A percentile compares a stretch with the other conserved stretches of the same genome.
Conservation (phyloP, 192 early-diverging fungal genomes). For the Coemansia sp. region DNA sequence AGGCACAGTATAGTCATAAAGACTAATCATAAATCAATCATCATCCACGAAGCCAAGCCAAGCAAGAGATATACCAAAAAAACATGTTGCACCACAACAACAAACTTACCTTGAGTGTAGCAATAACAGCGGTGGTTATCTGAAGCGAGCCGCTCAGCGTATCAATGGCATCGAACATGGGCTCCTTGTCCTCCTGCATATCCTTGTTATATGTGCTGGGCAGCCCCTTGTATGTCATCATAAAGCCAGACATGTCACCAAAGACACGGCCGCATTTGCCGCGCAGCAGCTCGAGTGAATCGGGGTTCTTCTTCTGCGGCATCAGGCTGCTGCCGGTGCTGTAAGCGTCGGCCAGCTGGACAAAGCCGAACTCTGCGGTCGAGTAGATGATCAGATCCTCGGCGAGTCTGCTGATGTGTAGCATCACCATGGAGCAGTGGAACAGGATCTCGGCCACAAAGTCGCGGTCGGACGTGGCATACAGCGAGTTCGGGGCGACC, state of each 20-base stretch:
- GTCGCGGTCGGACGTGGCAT: slow-evolving; percentile 93
- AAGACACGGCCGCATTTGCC: slow-evolving; percentile 97
- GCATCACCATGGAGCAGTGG: slow-evolving; percentile 90
- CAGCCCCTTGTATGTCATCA: slow-evolving; percentile 98
- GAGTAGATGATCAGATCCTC: slow-evolving; percentile 98
- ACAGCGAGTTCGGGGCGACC: slow-evolving; percentile 86
- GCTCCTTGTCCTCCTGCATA: slow-evolving; percentile 99
- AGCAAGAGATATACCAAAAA: not conserved
- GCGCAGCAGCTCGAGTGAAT: slow-evolving; percentile 91
- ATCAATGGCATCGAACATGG: slow-evolving; percentile 94
- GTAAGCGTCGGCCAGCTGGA: slow-evolving; percentile 94
- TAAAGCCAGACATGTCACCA: slow-evolving; percentile 92
- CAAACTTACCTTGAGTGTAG: slow-evolving; percentile 74
- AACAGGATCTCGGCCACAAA: slow-evolving; percentile 98
- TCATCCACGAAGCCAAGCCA: slow-evolving; percentile 25
- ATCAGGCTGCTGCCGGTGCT: slow-evolving; percentile 96
- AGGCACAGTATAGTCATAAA: slow-evolving; percentile 34
- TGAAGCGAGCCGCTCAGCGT: slow-evolving; percentile 88
- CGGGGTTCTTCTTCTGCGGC: slow-evolving; percentile 99
- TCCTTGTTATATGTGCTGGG: slow-evolving; percentile 99
- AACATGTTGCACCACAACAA: not conserved
- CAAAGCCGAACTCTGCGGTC: slow-evolving; percentile 92
- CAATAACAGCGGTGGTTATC: slow-evolving; percentile 88
- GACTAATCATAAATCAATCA: slow-evolving; percentile 52
- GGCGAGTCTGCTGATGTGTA: slow-evolving; percentile 84